A percentile compares a stretch with the other conserved stretches of the same genome.
Evolutionary conservation across 306 rosid genomes (phyloP).

Genomic region (Chamaecrista fasciculata): DNA sequence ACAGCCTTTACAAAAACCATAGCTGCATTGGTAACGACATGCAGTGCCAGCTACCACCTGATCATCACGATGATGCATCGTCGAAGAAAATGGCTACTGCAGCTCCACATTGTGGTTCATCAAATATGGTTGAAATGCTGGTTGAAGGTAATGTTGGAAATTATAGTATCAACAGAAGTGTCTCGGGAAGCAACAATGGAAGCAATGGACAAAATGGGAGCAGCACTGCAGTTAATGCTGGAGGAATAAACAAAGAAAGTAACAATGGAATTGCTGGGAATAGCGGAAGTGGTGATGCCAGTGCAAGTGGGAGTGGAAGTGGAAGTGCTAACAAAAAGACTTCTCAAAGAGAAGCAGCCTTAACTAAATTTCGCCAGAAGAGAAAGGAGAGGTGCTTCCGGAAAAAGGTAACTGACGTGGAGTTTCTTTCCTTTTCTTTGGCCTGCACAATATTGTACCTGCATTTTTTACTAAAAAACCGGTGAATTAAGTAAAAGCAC

Average conservation of each 20-base stretch:
- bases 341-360: slow-evolving; percentile 74
- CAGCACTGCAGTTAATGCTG: slow-evolving; percentile 48
- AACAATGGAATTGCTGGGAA: slow-evolving; percentile 46
- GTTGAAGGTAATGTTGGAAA: slow-evolving; percentile 59
- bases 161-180: slow-evolving; percentile 62
- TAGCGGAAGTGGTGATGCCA: slow-evolving; percentile 67
- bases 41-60: slow-evolving; percentile 43
- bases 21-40: slow-evolving; percentile 35
- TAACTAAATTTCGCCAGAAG: slow-evolving; percentile 74
- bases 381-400: slow-evolving; percentile 74
- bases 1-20: slow-evolving; percentile 36
- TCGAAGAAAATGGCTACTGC: slow-evolving; percentile 55
- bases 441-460: background rate
- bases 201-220: slow-evolving; percentile 79
- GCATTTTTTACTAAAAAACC: background rate
- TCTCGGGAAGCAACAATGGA: slow-evolving; percentile 73
- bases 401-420: slow-evolving; percentile 57
- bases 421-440: background rate
- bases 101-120: slow-evolving; percentile 62
- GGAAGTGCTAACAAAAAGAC: slow-evolving; percentile 49
- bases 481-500: background rate
- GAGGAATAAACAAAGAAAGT: slow-evolving; percentile 60
- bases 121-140: slow-evolving; percentile 52
- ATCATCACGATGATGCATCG: slow-evolving; percentile 48
- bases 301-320: slow-evolving; percentile 56